Evolutionary conservation across 1,139 yeast species (phyloP).

Genomic region (Blastobotrys ciferrii): DNA sequence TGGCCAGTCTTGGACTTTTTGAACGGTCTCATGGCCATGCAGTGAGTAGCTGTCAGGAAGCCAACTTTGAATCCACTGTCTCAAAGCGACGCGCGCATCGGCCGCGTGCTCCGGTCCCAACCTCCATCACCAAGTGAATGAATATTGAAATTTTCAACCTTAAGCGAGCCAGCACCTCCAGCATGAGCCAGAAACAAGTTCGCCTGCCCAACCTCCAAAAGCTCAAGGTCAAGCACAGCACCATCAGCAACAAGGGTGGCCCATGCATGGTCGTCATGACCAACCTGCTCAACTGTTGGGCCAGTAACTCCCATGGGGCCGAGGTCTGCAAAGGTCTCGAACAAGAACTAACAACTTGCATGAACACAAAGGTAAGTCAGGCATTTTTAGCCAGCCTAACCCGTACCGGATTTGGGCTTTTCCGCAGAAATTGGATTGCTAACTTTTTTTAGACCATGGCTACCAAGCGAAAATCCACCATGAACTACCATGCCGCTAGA

Average conservation of each 20-base stretch:
- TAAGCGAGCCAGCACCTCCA: not conserved
- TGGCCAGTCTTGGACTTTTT: conserved; percentile 12
- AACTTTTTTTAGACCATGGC: conserved; percentile 16
- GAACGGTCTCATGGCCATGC: conserved; percentile 11
- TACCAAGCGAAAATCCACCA: conserved; percentile 49
- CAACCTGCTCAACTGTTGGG: conserved; percentile 90
- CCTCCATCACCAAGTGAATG: too few species aligned
- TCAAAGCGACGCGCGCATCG: conserved; percentile 1
- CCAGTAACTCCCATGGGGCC: conserved; percentile 76
- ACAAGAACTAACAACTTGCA: conserved; percentile 53
- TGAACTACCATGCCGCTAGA: conserved; percentile 82
- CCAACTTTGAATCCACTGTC: not conserved
- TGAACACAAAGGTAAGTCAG: conserved; percentile 40
- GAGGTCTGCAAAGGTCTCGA: conserved; percentile 64
- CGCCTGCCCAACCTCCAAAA: conserved; percentile 74
- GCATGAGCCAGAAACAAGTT: conserved; percentile 26
- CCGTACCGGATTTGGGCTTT: too few species aligned
- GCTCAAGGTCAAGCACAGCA: conserved; percentile 66
- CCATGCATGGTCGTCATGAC: conserved; percentile 83
- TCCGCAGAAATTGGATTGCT: too few species aligned
- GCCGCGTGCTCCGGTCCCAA: not conserved
- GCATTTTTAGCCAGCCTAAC: too few species aligned
- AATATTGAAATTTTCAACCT: conserved; percentile 6
- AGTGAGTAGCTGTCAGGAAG: not conserved
- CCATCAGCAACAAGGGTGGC: conserved; percentile 55